Evolutionary conservation across 192 early-diverging fungal genomes (phyloP), one percentile per base, ranked within the genome.

Genomic region (Backusella tuberculispora): DNA sequence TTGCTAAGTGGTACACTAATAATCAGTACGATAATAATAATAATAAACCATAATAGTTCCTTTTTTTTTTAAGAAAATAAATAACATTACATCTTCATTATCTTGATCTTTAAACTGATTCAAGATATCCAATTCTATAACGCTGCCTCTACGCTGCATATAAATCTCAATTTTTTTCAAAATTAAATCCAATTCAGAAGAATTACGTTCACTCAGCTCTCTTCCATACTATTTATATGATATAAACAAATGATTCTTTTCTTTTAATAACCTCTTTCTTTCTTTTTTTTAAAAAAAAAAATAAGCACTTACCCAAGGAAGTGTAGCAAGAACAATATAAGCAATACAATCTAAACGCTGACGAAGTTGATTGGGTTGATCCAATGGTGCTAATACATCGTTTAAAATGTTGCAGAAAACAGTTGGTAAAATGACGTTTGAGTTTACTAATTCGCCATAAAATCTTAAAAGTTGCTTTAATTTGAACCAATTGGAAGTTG

Each of bases 401-500:
- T 91, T 87, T 60, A 93, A 80, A 43, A 96, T 76, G 6, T 80
- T 80, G 24, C 96, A 74, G 63, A 92, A 87, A 37, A 92, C 86
- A 10, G 77, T 74, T 0, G 93, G 87, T 4, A 85, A 67, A 67
- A 99, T 91, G 6, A 95, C 90, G 75, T 91, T 90, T 24, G 92
- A 86, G 75, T 88, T 91, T 63, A 95, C 90, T 24, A 95, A 85
- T 78, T 94, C 88, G 6, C 87, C 93, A 86, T 94, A 93, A 80
- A 91, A 98, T 45, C 95, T 84, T 76, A 95, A 76, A 17, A 93
- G 70, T 17, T 95, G 79, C 80, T 96, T 96, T 71, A 92, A 88
- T 34, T 88, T 85, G 7, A 85, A 85, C 89, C 94, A 96, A 67
- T 92, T 82, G 26, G 83, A 83, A 12, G 77, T 73, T 0, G 79